phyloP scores from a whole-genome alignment of 805 yeast species.

The Grigorovia yakushimaensis region DNA sequence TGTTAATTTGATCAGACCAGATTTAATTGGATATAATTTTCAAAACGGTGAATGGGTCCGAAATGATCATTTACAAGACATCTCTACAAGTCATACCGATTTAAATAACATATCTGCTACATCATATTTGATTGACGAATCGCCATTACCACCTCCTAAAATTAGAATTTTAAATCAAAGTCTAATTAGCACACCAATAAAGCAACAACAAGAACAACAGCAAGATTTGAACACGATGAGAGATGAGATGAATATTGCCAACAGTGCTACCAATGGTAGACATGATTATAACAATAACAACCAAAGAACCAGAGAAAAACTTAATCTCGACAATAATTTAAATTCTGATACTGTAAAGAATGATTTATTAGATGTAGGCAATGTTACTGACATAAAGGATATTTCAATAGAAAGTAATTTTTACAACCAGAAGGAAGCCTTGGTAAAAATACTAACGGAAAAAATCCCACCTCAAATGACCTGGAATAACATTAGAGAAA shows the following conservation, averaged over 20 bases:
- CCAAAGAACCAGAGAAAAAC: no score
- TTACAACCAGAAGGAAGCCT: conserved; percentile 13
- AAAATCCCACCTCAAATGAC: conserved; percentile 6
- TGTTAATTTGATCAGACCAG: conserved; percentile 9
- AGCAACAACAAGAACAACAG: background rate
- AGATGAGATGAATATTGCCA: background rate
- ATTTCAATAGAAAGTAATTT: background rate
- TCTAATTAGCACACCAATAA: background rate
- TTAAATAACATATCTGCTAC: background rate
- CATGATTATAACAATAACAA: background rate
- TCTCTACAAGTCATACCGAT: conserved; percentile 6
- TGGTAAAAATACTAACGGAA: conserved; percentile 19
- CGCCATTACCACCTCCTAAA: background rate
- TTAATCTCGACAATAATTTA: background rate
- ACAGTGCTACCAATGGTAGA: background rate
- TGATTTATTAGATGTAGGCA: conserved; percentile 2
- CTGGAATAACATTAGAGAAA: conserved; percentile 10
- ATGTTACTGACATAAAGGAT: conserved; percentile 7
- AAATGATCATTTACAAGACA: conserved; percentile 5
- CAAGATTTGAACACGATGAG: background rate
- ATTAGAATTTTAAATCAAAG: background rate
- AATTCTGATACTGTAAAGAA: background rate
- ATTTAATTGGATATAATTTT: conserved; percentile 8
- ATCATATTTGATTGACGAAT: background rate
- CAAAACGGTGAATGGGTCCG: conserved; percentile 9